phyloP scores from a whole-genome alignment of 179 eudicot genomes.

The Patellifolia procumbens region DNA sequence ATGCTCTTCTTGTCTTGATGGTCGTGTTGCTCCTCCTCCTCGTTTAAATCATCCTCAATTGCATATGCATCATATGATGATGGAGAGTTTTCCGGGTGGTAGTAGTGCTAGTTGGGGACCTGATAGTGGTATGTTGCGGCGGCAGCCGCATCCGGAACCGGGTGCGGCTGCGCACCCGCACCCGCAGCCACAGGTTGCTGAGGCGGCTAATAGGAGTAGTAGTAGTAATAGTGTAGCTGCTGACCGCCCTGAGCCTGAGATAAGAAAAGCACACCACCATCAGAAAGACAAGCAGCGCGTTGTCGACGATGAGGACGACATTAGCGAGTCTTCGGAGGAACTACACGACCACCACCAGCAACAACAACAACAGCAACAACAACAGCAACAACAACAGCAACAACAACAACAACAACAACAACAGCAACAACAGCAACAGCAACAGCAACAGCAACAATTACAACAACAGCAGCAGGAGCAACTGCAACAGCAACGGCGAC shows the following conservation, averaged over 20 bases:
- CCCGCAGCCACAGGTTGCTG: not conserved
- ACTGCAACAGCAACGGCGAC: not conserved
- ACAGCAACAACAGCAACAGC: not conserved
- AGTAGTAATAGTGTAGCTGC: not conserved
- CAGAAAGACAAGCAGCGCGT: too few species aligned
- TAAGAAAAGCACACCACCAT: not conserved
- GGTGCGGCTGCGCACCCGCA: not conserved
- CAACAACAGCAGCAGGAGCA: not conserved
- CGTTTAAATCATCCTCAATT: slow-evolving; percentile 7
- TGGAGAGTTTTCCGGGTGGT: not conserved
- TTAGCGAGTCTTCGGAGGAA: not conserved
- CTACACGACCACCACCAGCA: not conserved
- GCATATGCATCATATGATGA: not conserved
- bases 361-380: not conserved
- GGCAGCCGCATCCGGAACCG: not conserved
- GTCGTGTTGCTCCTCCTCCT: slow-evolving; percentile 41
- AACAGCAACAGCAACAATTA: not conserved
- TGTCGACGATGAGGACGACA: not conserved
- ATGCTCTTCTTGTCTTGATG: slow-evolving; percentile 64
- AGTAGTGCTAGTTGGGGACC: too few species aligned
- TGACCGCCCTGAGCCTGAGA: not conserved
- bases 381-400: not conserved
- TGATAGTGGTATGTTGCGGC: not conserved
- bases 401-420: not conserved
- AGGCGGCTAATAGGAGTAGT: not conserved